Conservation (phyloP, 352 stramenopile genomes). For the Globisporangium middletonii region DNA sequence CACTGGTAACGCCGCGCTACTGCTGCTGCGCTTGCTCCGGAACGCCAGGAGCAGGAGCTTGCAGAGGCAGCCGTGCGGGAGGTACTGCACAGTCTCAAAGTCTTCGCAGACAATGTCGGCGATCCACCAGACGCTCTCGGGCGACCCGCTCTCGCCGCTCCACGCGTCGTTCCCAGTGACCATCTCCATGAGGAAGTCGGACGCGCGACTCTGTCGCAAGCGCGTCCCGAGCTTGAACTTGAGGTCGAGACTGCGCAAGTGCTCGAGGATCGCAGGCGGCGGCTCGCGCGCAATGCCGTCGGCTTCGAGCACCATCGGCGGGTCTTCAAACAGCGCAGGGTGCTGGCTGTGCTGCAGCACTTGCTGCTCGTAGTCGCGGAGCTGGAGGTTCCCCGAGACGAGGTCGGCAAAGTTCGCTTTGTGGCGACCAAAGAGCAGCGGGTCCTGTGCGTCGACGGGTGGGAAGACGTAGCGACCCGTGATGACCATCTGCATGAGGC, state of each 20-base stretch:
- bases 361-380: constrained; percentile 70
- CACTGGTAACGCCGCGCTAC: too few relatives aligned
- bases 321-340: constrained; percentile 41
- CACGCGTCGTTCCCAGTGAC: constrained; percentile 39
- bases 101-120: constrained; percentile 86
- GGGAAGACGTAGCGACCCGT: constrained; percentile 71
- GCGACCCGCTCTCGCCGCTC: constrained; percentile 13
- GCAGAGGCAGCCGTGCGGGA: constrained; percentile 71
- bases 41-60: constrained; percentile 64
- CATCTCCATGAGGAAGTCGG: constrained; percentile 87
- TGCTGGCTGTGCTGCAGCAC: constrained; percentile 46
- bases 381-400: constrained; percentile 48
- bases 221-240: constrained; percentile 77
- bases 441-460: constrained; percentile 46
- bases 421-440: constrained; percentile 57
- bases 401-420: constrained; percentile 44
- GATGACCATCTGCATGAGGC: constrained; percentile 86
- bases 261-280: constrained; percentile 64
- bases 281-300: constrained; percentile 63
- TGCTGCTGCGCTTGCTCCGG: constrained; percentile 2
- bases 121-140: constrained; percentile 71
- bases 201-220: constrained; percentile 67
- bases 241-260: constrained; percentile 57
- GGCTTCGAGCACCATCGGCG: constrained; percentile 68
- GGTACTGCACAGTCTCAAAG: constrained; percentile 73